Percentiles rank a stretch among this genome's conserved stretches.
Evolutionary conservation across 1,284 basidiomycete genomes (phyloP).

Genomic region (Moesziomyces parantarcticus): DNA sequence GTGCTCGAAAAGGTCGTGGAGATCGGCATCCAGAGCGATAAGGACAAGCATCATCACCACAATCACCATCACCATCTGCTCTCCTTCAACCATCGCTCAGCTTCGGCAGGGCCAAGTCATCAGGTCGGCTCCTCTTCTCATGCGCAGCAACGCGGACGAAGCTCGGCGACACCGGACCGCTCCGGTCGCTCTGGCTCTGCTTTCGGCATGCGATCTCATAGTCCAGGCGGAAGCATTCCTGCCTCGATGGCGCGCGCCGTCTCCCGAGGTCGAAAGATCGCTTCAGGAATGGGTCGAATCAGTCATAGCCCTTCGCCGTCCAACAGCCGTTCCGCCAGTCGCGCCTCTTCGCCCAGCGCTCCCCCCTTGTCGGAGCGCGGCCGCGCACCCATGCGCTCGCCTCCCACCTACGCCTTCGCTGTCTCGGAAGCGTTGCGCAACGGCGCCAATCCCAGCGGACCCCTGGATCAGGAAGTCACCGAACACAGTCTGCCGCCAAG

Average conservation of each 20-base stretch:
- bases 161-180: conserved; percentile 37
- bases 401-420: conserved; percentile 38
- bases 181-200: conserved; percentile 43
- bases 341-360: conserved; percentile 42
- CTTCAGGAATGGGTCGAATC: conserved; percentile 45
- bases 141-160: conserved; percentile 27
- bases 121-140: conserved; percentile 21
- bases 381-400: conserved; percentile 31
- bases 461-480: conserved; percentile 30
- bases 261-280: conserved; percentile 45
- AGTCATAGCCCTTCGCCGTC: conserved; percentile 48
- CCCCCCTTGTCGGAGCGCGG: conserved; percentile 30
- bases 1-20: conserved; percentile 64
- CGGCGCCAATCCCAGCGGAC: conserved; percentile 1
- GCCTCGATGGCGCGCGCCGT: conserved; percentile 56
- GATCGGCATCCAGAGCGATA: conserved; percentile 57
- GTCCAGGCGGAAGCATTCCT: conserved; percentile 47
- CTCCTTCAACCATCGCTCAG: conserved; percentile 33
- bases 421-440: conserved; percentile 33
- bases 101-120: conserved; percentile 22
- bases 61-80: conserved; percentile 23
- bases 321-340: conserved; percentile 31
- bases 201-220: conserved; percentile 38
- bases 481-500: conserved; percentile 37
- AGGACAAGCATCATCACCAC: conserved; percentile 28